phyloP scores from a whole-genome alignment of 2,329 filamentous ascomycete species.

The Venturiaceae sp. region DNA sequence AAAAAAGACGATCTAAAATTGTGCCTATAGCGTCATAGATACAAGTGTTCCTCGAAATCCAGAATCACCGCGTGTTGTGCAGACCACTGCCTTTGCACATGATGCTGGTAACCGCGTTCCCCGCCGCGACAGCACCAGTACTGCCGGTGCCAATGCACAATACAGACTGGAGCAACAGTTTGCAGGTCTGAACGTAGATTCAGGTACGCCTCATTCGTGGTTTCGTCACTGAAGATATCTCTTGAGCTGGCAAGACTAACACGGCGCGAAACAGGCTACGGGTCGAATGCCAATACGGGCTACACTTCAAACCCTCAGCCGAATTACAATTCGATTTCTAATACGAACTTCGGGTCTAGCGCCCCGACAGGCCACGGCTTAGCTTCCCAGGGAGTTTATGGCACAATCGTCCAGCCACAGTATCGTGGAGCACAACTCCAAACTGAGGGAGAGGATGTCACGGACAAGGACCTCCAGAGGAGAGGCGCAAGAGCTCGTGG shows the following conservation, averaged over 20 bases:
- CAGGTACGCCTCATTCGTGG: too few relatives aligned
- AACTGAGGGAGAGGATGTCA: background rate
- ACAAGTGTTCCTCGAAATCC: background rate
- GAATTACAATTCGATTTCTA: too few relatives aligned
- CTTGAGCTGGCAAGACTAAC: background rate
- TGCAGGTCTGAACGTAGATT: background rate
- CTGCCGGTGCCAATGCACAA: background rate
- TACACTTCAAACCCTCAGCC: background rate
- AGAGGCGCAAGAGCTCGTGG: background rate
- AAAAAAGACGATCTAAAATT: background rate
- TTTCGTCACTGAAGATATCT: background rate
- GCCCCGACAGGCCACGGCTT: background rate
- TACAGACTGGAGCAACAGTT: background rate
- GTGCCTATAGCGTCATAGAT: background rate
- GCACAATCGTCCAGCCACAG: background rate
- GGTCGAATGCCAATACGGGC: background rate
- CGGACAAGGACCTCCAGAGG: background rate
- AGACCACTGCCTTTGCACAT: background rate
- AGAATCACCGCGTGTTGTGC: background rate
- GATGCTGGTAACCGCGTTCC: background rate
- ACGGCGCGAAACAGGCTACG: background rate
- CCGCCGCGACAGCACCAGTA: background rate
- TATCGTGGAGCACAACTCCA: background rate
- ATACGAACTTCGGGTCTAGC: background rate
- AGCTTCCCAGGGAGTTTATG: background rate